Percentiles rank a stretch among this genome's conserved stretches.
These are phyloP conservation scores for Globisporangium parvum DNA, from an alignment of 352 stramenopile genomes.

Conservation along the genomic window DNA sequence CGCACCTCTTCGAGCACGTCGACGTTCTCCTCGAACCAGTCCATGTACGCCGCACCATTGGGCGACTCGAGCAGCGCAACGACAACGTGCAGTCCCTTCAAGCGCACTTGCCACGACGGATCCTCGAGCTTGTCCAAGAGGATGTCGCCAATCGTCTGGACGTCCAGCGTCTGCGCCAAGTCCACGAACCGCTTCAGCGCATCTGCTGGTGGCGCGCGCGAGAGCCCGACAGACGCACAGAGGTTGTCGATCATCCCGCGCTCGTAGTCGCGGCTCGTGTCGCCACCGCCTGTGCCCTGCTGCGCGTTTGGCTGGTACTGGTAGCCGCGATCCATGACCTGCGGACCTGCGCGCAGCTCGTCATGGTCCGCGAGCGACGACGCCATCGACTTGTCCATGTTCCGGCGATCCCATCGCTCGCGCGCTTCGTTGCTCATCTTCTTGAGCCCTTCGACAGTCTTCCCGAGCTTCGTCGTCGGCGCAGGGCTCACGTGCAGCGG, in stretches of 20 bases:
- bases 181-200: slow-evolving; percentile 81
- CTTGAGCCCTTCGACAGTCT: slow-evolving; percentile 75
- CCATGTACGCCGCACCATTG: slow-evolving; percentile 52
- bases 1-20: slow-evolving; percentile 62
- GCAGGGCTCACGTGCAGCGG: slow-evolving; percentile 26
- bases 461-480: slow-evolving; percentile 54
- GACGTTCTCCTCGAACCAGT: slow-evolving; percentile 81
- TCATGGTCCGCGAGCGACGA: slow-evolving; percentile 85
- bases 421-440: slow-evolving; percentile 74
- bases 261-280: slow-evolving; percentile 83
- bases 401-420: slow-evolving; percentile 81
- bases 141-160: slow-evolving; percentile 82
- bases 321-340: slow-evolving; percentile 68
- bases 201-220: slow-evolving; percentile 67
- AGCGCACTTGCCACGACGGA: slow-evolving; percentile 64
- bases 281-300: slow-evolving; percentile 54
- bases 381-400: slow-evolving; percentile 89
- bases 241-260: slow-evolving; percentile 82
- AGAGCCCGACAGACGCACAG: slow-evolving; percentile 67
- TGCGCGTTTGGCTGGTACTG: slow-evolving; percentile 57
- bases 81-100: slow-evolving; percentile 83
- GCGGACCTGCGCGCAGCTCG: slow-evolving; percentile 54
- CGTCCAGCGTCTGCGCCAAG: slow-evolving; percentile 78
- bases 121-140: slow-evolving; percentile 86
- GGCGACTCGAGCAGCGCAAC: slow-evolving; percentile 71